These are phyloP conservation scores for Excoecaria agallocha DNA, from an alignment of 345 rosid genomes.

Conservation along the genomic window DNA sequence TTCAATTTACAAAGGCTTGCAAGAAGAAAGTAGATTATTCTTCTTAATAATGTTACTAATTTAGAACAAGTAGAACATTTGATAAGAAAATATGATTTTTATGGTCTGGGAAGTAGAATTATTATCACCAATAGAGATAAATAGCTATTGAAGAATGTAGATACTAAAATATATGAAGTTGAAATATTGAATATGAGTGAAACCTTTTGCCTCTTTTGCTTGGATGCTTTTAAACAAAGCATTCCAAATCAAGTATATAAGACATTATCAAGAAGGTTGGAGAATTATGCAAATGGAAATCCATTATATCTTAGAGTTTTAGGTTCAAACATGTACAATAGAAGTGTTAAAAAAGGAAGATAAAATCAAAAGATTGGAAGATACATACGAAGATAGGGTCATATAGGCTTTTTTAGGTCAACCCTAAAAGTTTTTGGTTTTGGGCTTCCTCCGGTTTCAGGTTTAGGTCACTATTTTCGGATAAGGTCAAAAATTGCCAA, in stretches of 20 bases:
- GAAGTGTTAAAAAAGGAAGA: no score
- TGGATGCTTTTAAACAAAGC: background rate
- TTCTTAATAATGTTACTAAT: conserved; percentile 6
- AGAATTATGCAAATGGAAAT: background rate
- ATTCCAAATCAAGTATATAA: background rate
- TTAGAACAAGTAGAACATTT: background rate
- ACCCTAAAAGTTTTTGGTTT: no score
- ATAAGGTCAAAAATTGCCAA: no score
- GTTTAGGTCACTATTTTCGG: no score
- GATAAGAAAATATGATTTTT: background rate
- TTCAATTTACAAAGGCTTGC: background rate
- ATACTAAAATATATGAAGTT: background rate
- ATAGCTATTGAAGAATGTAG: background rate
- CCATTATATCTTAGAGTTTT: no score
- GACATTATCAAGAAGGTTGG: background rate
- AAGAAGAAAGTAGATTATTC: background rate
- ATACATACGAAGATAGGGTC: no score
- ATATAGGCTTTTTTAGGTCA: no score
- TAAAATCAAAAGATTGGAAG: background rate
- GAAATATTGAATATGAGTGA: background rate
- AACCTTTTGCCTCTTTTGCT: background rate
- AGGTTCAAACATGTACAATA: no score
- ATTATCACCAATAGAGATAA: background rate
- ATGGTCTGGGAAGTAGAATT: conserved; percentile 8
- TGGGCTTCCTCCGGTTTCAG: no score